Conservation (phyloP, 495 filamentous ascomycete species). For the Aspergillus saccharolyticus region DNA sequence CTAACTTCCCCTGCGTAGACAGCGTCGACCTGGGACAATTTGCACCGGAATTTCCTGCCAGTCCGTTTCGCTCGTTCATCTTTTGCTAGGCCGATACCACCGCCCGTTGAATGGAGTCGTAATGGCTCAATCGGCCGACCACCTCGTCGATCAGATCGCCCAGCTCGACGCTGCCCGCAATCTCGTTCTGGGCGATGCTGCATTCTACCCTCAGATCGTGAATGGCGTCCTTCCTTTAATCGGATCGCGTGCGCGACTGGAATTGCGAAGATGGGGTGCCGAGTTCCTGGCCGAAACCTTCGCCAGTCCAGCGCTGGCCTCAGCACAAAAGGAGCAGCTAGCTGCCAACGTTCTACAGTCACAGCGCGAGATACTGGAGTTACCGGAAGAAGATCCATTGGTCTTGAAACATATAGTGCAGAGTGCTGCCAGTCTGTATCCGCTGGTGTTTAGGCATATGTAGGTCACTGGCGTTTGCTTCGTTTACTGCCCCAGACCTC, state of each 20-base stretch:
- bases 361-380: constrained; percentile 66
- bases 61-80: neutral
- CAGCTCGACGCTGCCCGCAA: constrained; percentile 85
- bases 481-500: neutral
- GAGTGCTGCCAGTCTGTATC: constrained; percentile 83
- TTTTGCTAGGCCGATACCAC: constrained; percentile 1
- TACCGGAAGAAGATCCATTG: constrained; percentile 64
- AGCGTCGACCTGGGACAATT: neutral
- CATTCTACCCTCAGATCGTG: constrained; percentile 84
- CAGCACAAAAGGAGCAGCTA: constrained; percentile 70
- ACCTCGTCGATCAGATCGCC: constrained; percentile 66
- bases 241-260: constrained; percentile 62
- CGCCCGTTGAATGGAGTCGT: constrained; percentile 15
- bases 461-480: constrained; percentile 50
- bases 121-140: constrained; percentile 46
- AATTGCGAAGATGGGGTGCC: constrained; percentile 90
- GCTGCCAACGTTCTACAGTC: constrained; percentile 67
- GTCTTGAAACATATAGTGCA: constrained; percentile 78
- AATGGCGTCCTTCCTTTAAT: constrained; percentile 87
- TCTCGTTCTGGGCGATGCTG: constrained; percentile 75
- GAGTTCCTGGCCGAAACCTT: constrained; percentile 97
- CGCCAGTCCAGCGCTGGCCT: constrained; percentile 70
- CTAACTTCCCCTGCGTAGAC: constrained; percentile 14
- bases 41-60: constrained; percentile 1
- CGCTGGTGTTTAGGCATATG: constrained; percentile 86